Conservation (phyloP, 176 grass and related monocot species). For the Musa itinerans region DNA sequence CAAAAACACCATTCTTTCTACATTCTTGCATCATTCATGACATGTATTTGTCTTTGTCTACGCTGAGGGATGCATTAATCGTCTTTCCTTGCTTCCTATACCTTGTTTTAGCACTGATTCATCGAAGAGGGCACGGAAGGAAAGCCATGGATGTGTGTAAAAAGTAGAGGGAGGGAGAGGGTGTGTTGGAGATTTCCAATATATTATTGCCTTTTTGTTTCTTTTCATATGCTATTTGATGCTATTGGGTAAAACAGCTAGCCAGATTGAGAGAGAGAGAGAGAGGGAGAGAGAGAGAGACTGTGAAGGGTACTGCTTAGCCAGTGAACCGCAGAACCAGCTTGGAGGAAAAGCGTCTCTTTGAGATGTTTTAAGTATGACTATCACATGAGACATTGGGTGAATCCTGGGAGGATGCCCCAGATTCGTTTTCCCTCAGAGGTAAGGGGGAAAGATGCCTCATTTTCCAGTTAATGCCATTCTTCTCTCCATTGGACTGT, state of each 20-base stretch:
- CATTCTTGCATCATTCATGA: too few species aligned
- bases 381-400: not conserved
- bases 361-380: not conserved
- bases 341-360: not conserved
- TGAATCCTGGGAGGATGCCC: not conserved
- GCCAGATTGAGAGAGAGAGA: not conserved
- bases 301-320: not conserved
- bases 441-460: not conserved
- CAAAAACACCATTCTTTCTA: too few species aligned
- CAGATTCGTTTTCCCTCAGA: not conserved
- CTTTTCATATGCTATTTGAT: not conserved
- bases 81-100: not conserved
- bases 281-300: not conserved
- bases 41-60: too few species aligned
- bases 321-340: not conserved
- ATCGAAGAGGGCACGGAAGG: not conserved
- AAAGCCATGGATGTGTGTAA: not conserved
- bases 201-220: conserved; percentile 7
- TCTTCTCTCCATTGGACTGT: not conserved
- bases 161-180: not conserved
- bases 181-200: not conserved
- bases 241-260: too few species aligned
- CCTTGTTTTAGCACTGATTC: not conserved
- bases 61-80: too few species aligned
- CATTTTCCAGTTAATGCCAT: not conserved